phyloP scores from a whole-genome alignment of 345 rosid species.

The Salix dunnii region DNA sequence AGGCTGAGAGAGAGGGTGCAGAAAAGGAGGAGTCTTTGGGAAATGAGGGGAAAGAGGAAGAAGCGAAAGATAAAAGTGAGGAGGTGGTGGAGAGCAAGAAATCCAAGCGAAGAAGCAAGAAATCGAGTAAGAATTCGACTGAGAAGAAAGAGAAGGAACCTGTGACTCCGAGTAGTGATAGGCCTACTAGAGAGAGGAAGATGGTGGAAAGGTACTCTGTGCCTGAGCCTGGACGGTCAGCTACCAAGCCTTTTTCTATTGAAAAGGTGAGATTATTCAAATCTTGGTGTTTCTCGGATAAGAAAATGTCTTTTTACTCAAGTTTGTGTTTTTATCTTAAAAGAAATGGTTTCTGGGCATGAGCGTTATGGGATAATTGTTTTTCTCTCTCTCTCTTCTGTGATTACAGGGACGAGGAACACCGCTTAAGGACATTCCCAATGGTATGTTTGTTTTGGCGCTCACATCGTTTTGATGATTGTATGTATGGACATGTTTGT shows the following conservation, averaged over 20 bases:
- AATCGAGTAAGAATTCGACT: conserved; percentile 1
- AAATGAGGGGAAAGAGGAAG: conserved; percentile 6
- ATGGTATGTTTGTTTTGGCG: conserved; percentile 42
- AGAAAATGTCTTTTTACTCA: background rate
- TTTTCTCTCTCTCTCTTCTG: background rate
- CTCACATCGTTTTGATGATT: too few relatives aligned
- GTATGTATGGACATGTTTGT: background rate
- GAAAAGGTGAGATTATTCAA: conserved; percentile 47
- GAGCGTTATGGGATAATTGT: background rate
- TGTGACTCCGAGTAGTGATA: conserved; percentile 55
- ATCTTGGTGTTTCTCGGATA: background rate
- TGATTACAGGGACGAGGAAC: conserved; percentile 76
- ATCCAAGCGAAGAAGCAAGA: conserved; percentile 1
- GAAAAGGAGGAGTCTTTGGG: conserved; percentile 15
- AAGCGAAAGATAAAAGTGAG: conserved; percentile 25
- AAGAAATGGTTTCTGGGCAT: background rate
- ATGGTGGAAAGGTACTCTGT: conserved; percentile 80
- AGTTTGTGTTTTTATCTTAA: background rate
- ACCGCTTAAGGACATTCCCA: conserved; percentile 84
- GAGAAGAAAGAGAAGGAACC: conserved; percentile 31
- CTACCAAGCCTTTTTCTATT: conserved; percentile 58
- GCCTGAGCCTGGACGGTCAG: conserved; percentile 50
- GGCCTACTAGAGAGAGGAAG: conserved; percentile 90
- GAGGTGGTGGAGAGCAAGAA: conserved; percentile 19
- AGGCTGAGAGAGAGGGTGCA: conserved; percentile 1